Conservation (phyloP, 2,329 filamentous ascomycete genomes). For the Phyllosticta paracitricarpa region DNA sequence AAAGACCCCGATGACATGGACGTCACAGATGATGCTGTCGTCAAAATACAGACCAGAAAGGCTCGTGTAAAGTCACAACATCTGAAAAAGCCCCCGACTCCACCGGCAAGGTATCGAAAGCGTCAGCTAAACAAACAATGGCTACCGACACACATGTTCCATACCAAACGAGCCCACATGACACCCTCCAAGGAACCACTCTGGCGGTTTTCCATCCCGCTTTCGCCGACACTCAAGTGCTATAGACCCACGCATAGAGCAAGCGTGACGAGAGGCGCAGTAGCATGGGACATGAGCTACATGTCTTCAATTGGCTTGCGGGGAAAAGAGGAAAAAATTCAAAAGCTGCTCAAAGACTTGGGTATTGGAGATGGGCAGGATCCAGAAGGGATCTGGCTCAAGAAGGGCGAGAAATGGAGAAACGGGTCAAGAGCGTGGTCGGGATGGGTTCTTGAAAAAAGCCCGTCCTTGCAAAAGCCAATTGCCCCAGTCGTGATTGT, state of each 20-base stretch:
- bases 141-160: slow-evolving; percentile 90
- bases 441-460: slow-evolving; percentile 48
- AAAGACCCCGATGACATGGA: slow-evolving; percentile 20
- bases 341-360: slow-evolving; percentile 55
- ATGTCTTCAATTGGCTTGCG: slow-evolving; percentile 75
- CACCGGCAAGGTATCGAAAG: slow-evolving; percentile 66
- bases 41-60: slow-evolving; percentile 22
- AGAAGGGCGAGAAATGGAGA: slow-evolving; percentile 62
- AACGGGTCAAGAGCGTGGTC: slow-evolving; percentile 47
- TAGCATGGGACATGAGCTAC: slow-evolving; percentile 93
- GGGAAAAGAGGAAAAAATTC: slow-evolving; percentile 54
- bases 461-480: slow-evolving; percentile 39
- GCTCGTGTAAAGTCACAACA: slow-evolving; percentile 62
- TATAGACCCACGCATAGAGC: slow-evolving; percentile 82
- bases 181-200: slow-evolving; percentile 64
- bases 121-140: slow-evolving; percentile 83
- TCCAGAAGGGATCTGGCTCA: slow-evolving; percentile 51
- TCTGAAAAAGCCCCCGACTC: slow-evolving; percentile 52
- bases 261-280: slow-evolving; percentile 60
- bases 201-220: slow-evolving; percentile 83
- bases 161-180: slow-evolving; percentile 87
- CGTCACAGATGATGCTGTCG: slow-evolving; percentile 18
- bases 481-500: slow-evolving; percentile 66
- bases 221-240: slow-evolving; percentile 80
- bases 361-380: slow-evolving; percentile 41